These are phyloP conservation scores for Lanmaoa rubissima DNA, from an alignment of 768 basidiomycete species.

Conservation along the genomic window DNA sequence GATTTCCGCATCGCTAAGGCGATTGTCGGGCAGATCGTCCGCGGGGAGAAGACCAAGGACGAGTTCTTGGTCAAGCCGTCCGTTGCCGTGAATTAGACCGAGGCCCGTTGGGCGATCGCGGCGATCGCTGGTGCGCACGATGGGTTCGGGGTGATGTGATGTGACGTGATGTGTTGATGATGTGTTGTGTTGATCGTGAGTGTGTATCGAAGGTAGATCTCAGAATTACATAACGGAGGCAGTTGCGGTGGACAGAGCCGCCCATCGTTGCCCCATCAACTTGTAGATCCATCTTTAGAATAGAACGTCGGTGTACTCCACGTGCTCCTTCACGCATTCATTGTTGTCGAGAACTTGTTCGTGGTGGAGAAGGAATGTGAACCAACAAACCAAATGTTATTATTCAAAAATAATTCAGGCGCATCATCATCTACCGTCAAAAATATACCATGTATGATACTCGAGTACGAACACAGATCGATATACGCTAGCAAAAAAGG, in stretches of 20 bases:
- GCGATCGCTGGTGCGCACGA: no score
- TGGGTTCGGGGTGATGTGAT: no score
- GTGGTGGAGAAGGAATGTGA: neutral
- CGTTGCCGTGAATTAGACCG: neutral
- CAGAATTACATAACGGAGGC: neutral
- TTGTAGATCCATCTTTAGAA: neutral
- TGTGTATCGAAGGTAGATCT: neutral
- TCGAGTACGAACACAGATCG: neutral
- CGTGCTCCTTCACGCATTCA: neutral
- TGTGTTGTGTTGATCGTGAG: no score
- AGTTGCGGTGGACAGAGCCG: neutral
- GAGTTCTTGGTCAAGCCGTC: slow-evolving; percentile 19
- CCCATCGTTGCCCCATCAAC: neutral
- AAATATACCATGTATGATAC: neutral
- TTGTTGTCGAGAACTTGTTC: neutral
- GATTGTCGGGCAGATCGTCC: slow-evolving; percentile 66
- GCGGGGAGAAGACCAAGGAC: slow-evolving; percentile 46
- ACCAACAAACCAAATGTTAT: neutral
- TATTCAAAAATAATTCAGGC: neutral
- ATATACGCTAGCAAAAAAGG: neutral
- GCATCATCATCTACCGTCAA: neutral
- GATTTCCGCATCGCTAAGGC: slow-evolving; percentile 64
- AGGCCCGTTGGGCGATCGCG: neutral
- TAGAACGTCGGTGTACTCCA: neutral
- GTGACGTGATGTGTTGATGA: neutral